Base-by-base conservation (phyloP, 2,329 filamentous ascomycete genomes). In the Fusarium tanahbumbuense region DNA sequence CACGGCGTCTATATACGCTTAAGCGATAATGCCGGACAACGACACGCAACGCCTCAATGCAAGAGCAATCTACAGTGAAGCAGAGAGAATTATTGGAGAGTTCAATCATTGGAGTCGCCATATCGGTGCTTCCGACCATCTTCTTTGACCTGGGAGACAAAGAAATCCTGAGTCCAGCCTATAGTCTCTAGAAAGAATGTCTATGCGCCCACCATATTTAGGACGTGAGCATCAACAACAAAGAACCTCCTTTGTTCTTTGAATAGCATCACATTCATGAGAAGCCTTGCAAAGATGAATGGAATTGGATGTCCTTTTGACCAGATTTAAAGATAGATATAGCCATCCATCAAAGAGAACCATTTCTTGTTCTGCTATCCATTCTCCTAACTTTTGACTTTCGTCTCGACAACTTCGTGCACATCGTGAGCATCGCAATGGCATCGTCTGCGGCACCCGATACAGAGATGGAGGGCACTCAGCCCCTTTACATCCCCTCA, bases 221-320 rank as follows among this genome's bases (percentile, higher is more conserved):
- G 37, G 25, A 27, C 9, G 6, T 40, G 20, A 11, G 40, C 4
- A 27, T n/a, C 12, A 23, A n/a, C 15, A 62, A 74, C 68, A 73
- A 74, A 60, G 68, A 49, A 48, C 3, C 45, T 73, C 68, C 73
- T 75, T 75, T 74, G 68, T 75, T 71, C 67, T 65, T 41, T 53
- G 56, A 59, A 67, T 53, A 69, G 52, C 48, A 44, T 61, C 61
- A n/a, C 8, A 44, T 60, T 30, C 27, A 37, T 20, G 18, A 22
- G 16, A 11, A 23, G 32, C 11, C 11, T 5, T 23, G 12, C 15
- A 25, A 20, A 6, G 20, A 30, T 27, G 41, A 8, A 20, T n/a
- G n/a, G n/a, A n/a, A n/a, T n/a, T n/a, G n/a, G n/a, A n/a, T n/a
- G n/a, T n/a, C n/a, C n/a, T n/a, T 37, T 37, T 16, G 8, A n/a